A percentile compares a stretch with the other conserved stretches of the same genome.
phyloP scores from a whole-genome alignment of 2,329 filamentous ascomycete genomes.

The Graphiopsis chlorocephala region DNA sequence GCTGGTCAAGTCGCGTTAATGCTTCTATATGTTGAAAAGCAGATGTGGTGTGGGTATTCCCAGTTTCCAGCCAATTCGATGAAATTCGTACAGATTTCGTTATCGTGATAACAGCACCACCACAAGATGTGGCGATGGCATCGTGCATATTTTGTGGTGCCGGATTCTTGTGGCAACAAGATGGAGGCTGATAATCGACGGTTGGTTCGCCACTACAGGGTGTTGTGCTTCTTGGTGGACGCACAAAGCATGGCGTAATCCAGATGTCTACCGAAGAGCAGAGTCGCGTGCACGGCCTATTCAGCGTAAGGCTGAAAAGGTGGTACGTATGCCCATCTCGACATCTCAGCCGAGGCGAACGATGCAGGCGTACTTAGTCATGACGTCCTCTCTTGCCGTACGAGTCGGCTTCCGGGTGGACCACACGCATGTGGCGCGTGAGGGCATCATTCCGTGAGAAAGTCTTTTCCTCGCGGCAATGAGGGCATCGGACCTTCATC shows the following conservation, averaged over 20 bases:
- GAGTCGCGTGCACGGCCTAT: too few species aligned
- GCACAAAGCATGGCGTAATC: too few species aligned
- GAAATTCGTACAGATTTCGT: background rate
- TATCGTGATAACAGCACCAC: background rate
- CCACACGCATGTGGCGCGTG: constrained; percentile 89
- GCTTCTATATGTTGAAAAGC: background rate
- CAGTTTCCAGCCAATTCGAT: background rate
- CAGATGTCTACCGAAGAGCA: too few species aligned
- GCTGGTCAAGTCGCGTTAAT: background rate
- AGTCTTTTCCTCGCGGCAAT: constrained; percentile 95
- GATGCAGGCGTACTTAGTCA: background rate
- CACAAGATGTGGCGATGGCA: background rate
- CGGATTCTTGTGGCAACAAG: background rate
- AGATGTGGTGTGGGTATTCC: background rate
- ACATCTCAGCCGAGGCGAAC: background rate
- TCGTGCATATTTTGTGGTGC: background rate
- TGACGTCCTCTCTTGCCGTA: constrained; percentile 60
- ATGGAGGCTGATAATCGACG: too few species aligned
- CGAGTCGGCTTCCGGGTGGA: constrained; percentile 78
- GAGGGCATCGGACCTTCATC: constrained; percentile 87
- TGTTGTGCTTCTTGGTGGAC: too few species aligned
- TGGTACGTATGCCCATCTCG: too few species aligned
- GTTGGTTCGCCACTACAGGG: too few species aligned
- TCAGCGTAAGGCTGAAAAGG: too few species aligned
- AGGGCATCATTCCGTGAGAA: constrained; percentile 94